phyloP scores from a whole-genome alignment of 768 basidiomycete genomes.

The Leccinum longicurvipes region DNA sequence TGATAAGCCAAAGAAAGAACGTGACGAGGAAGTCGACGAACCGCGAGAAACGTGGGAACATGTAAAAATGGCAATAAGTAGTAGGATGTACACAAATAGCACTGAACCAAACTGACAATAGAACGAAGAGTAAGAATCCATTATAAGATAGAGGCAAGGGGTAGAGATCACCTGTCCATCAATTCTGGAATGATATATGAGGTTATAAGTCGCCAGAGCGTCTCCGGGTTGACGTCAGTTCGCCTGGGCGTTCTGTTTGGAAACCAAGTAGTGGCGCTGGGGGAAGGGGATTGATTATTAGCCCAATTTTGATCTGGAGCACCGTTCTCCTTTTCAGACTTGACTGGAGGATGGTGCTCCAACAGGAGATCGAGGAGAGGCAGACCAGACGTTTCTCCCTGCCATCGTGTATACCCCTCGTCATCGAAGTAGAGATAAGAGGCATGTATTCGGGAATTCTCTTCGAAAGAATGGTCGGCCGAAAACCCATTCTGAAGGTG shows the following conservation, averaged over 20 bases:
- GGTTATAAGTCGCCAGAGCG: slow-evolving; percentile 83
- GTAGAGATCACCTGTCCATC: slow-evolving; percentile 78
- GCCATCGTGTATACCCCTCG: slow-evolving; percentile 85
- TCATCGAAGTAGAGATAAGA: slow-evolving; percentile 87
- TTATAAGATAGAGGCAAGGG: background rate
- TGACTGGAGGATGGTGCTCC: slow-evolving; percentile 55
- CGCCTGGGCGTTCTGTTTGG: slow-evolving; percentile 74
- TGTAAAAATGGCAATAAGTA: slow-evolving; percentile 91
- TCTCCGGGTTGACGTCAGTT: slow-evolving; percentile 82
- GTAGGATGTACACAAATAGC: slow-evolving; percentile 89
- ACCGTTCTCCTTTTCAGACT: slow-evolving; percentile 31
- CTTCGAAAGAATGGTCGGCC: slow-evolving; percentile 51
- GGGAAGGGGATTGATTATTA: slow-evolving; percentile 32
- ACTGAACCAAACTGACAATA: slow-evolving; percentile 63
- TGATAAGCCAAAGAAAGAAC: slow-evolving; percentile 14
- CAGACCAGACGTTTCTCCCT: slow-evolving; percentile 90
- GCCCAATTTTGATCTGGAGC: slow-evolving; percentile 28
- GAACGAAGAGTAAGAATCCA: slow-evolving; percentile 15
- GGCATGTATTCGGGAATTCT: slow-evolving; percentile 62
- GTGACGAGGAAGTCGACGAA: slow-evolving; percentile 33
- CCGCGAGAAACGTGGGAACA: slow-evolving; percentile 82
- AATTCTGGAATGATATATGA: slow-evolving; percentile 83
- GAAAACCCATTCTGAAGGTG: slow-evolving; percentile 18
- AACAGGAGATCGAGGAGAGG: slow-evolving; percentile 83
- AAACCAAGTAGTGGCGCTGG: slow-evolving; percentile 61